Base-by-base conservation (phyloP, 371 early-diverging fungal species). In the Rhizopus sp. region DNA sequence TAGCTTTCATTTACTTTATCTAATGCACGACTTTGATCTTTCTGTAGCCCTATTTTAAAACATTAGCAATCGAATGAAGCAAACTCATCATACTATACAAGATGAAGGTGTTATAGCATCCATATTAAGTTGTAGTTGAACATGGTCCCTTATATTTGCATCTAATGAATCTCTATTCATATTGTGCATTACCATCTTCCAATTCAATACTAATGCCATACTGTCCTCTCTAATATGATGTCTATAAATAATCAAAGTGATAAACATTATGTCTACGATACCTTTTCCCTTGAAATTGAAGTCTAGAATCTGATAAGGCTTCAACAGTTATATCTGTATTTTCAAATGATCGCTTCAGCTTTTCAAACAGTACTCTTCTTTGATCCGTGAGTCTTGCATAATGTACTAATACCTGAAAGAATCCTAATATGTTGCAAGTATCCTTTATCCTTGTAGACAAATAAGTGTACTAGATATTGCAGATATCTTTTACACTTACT, bases 341-440 rank as follows among this genome's bases (percentile, higher is more conserved):
- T 7, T 37, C 29, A 13, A 52, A 66, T 23, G 30, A 12, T 3
- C 56, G 13, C 7, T 39, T 31, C 8, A 73, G 46, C 29, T 34
- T 42, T 12, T 62, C 42, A 42, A 76, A 71, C 1, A 65, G 35
- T 8, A 3, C 15, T 16, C 56, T 53, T 33, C 70, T 42, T 29
- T 66, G 62, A n/a, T 62, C 31, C 5, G 57, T 53, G 7, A 76
- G 34, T 40, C 56, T 44, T n/a, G 60, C 66, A 60, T 65, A 65
- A 53, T 65, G 66, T 10, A 59, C 54, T 7, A 73, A 16, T 13
- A 72, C 34, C 17, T 66, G 62, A 31, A 77, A 77, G 39, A 77
- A 73, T 0, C 34, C 60, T 4, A 77, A 12, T 3, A 77, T 39
- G 47, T 73, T 38, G 34, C 62, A 55, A 23, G 69, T 66, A 40